These are phyloP conservation scores for Vinca minor DNA, from an alignment of 257 asterid species.

Conservation along the genomic window DNA sequence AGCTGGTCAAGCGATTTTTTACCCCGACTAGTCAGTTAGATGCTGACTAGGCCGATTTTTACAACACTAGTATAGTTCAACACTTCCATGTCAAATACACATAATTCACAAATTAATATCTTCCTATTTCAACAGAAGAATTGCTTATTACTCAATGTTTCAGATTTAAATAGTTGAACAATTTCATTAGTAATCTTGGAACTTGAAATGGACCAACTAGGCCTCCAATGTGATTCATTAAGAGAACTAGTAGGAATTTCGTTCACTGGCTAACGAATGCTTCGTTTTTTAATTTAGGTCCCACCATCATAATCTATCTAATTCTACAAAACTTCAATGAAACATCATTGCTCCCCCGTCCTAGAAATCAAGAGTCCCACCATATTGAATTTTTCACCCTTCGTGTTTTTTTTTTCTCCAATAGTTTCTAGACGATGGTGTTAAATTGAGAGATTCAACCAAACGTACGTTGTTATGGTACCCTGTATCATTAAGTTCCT, in stretches of 20 bases:
- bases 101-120: background rate
- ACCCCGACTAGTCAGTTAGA: too few species aligned
- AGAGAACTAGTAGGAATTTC: background rate
- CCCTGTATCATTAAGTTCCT: background rate
- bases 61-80: background rate
- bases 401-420: background rate
- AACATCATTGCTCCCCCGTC: background rate
- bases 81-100: background rate
- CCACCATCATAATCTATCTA: background rate
- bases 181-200: background rate
- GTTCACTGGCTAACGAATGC: background rate
- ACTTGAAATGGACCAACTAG: background rate
- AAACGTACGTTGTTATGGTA: background rate
- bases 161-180: background rate
- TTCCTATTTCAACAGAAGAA: background rate
- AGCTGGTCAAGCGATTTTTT: too few species aligned
- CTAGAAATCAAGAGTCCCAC: background rate
- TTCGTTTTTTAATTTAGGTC: background rate
- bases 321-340: background rate
- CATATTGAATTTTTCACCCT: background rate
- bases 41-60: too few species aligned
- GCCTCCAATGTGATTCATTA: background rate
- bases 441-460: background rate
- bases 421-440: background rate
- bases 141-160: background rate